Evolutionary conservation across 2,329 filamentous ascomycete genomes (phyloP).

Genomic region (Niveomyces coronatus): DNA sequence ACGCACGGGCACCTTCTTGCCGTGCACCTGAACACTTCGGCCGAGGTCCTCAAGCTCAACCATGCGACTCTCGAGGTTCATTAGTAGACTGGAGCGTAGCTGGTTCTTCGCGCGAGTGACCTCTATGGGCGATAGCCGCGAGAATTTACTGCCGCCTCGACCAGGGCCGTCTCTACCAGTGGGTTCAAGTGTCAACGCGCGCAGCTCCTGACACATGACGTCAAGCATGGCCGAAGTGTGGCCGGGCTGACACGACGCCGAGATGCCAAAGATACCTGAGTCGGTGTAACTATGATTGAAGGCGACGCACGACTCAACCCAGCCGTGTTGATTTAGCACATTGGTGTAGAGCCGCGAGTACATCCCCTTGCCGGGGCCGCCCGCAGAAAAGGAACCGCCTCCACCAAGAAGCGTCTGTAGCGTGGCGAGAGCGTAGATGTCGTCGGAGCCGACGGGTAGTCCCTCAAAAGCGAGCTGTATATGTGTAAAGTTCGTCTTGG

Average conservation of each 20-base stretch:
- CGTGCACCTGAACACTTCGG: slow-evolving; percentile 93
- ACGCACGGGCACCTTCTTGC: slow-evolving; percentile 76
- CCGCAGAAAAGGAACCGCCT: slow-evolving; percentile 91
- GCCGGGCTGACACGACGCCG: slow-evolving; percentile 70
- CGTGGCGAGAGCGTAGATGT: slow-evolving; percentile 94
- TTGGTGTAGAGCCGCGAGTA: slow-evolving; percentile 97
- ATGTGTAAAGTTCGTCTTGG: slow-evolving; percentile 73
- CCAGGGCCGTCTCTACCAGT: too few species aligned
- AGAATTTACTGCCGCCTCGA: slow-evolving; percentile 61
- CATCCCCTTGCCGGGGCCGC: slow-evolving; percentile 97
- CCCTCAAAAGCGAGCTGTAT: slow-evolving; percentile 96
- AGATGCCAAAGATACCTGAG: slow-evolving; percentile 89
- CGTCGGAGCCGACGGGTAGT: slow-evolving; percentile 76
- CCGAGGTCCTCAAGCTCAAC: slow-evolving; percentile 95
- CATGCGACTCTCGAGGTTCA: slow-evolving; percentile 97
- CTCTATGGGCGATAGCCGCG: slow-evolving; percentile 61
- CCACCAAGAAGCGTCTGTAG: slow-evolving; percentile 92
- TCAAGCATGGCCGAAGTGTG: slow-evolving; percentile 79
- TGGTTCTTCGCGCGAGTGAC: slow-evolving; percentile 96
- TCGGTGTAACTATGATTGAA: slow-evolving; percentile 99
- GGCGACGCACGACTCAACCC: slow-evolving; percentile 90
- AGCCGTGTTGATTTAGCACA: slow-evolving; percentile 92
- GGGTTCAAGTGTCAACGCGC: slow-evolving; percentile 67
- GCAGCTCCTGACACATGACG: slow-evolving; percentile 86
- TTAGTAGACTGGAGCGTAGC: slow-evolving; percentile 76